A percentile compares a stretch with the other conserved stretches of the same genome.
phyloP scores from a whole-genome alignment of 1,284 basidiomycete genomes.

The Pyrrhoderma lamaoense region DNA sequence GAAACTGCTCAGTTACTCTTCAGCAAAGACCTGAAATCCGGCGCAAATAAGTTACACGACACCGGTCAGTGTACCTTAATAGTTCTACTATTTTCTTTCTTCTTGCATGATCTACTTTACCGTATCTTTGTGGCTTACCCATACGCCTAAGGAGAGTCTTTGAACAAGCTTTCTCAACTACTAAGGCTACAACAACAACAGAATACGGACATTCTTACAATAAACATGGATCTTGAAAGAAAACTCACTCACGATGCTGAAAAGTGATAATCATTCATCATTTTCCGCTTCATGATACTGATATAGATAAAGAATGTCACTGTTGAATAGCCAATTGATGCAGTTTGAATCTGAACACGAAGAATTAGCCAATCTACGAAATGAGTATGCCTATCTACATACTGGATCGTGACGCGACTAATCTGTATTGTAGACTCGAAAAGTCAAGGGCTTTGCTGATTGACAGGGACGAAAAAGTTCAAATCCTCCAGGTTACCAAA shows the following conservation, averaged over 20 bases:
- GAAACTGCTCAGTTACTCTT: slow-evolving; percentile 5
- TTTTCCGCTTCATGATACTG: not conserved
- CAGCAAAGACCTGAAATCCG: not conserved
- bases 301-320: not conserved
- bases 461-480: slow-evolving; percentile 8
- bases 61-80: not conserved
- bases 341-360: slow-evolving; percentile 1
- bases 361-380: not conserved
- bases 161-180: slow-evolving; percentile 1
- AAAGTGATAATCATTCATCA: not conserved
- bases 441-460: slow-evolving; percentile 1
- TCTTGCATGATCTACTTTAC: too few species aligned
- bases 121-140: too few species aligned
- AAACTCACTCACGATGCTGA: not conserved
- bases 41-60: slow-evolving; percentile 5
- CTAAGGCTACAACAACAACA: slow-evolving; percentile 7
- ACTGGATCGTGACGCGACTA: not conserved
- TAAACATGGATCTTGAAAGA: slow-evolving; percentile 9
- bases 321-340: not conserved
- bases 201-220: slow-evolving; percentile 3
- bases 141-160: not conserved
- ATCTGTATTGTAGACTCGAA: not conserved
- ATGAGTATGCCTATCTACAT: slow-evolving; percentile 6
- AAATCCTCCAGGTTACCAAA: not conserved
- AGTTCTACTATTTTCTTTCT: not conserved